These are phyloP conservation scores for Cercospora canescens DNA, from an alignment of 2,329 filamentous ascomycete species.

Conservation along the genomic window DNA sequence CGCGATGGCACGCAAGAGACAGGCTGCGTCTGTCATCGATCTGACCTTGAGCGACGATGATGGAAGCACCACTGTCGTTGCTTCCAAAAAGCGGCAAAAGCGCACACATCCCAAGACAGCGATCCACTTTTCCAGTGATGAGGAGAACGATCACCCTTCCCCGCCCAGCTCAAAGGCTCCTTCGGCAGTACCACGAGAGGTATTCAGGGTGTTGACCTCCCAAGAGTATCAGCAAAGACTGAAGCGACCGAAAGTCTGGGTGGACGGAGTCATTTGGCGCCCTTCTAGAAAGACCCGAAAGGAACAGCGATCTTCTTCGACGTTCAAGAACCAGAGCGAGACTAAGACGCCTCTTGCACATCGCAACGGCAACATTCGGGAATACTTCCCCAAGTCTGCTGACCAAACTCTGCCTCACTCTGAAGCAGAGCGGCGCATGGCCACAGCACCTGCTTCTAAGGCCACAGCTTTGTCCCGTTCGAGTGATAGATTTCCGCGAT, in stretches of 20 bases:
- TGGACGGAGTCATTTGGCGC: background rate
- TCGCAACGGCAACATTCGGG: background rate
- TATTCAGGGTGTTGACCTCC: background rate
- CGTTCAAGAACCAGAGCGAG: background rate
- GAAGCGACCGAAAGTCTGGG: background rate
- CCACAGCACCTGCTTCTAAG: background rate
- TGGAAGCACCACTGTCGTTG: background rate
- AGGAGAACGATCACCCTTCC: background rate
- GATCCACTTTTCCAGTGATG: background rate
- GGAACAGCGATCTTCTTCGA: background rate
- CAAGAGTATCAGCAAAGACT: background rate
- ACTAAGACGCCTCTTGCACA: background rate
- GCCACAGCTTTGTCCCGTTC: background rate
- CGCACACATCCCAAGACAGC: background rate
- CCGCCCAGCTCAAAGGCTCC: background rate
- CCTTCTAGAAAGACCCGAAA: background rate
- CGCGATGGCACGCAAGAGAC: background rate
- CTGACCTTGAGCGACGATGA: slow-evolving; percentile 4
- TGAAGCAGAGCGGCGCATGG: background rate
- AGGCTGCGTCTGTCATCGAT: background rate
- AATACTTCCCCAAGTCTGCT: background rate
- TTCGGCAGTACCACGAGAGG: background rate
- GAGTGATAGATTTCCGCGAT: background rate
- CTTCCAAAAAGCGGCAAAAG: background rate
- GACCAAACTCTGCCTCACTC: too few species aligned